phyloP scores from a whole-genome alignment of 2,329 filamentous ascomycete species.

The Stachybotrys elegans region DNA sequence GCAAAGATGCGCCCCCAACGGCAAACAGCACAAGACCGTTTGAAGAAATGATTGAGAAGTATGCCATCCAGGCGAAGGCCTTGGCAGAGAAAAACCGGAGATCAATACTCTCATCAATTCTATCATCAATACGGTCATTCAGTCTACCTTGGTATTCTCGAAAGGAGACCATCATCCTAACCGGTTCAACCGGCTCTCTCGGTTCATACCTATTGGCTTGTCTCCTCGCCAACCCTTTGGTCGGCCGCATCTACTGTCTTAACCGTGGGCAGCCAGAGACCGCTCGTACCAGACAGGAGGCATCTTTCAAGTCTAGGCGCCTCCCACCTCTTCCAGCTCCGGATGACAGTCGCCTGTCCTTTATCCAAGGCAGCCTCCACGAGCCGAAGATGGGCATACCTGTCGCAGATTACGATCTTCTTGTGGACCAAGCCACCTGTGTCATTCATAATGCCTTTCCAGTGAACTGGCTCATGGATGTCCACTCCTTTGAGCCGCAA shows the following conservation, averaged over 20 bases:
- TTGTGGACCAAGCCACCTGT: slow-evolving; percentile 35
- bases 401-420: slow-evolving; percentile 20
- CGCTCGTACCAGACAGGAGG: neutral
- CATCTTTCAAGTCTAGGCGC: neutral
- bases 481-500: slow-evolving; percentile 45
- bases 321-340: neutral
- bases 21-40: neutral
- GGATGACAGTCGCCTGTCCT: neutral
- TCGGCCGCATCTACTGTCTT: slow-evolving; percentile 1
- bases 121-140: too few species aligned
- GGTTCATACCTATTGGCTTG: slow-evolving; percentile 61
- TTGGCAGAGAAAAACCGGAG: neutral
- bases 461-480: slow-evolving; percentile 47
- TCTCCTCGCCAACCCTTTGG: neutral
- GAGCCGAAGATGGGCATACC: neutral
- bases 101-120: too few species aligned
- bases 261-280: neutral
- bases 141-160: neutral
- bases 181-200: slow-evolving; percentile 80
- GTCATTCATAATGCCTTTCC: slow-evolving; percentile 47
- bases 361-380: neutral
- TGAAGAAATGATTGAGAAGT: neutral
- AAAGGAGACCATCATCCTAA: slow-evolving; percentile 66
- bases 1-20: neutral
- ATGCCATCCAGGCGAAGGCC: neutral